Evolutionary conservation across 805 yeast genomes (phyloP), one percentile per base, ranked within the genome.

Genomic region (Candida lessepsii): DNA sequence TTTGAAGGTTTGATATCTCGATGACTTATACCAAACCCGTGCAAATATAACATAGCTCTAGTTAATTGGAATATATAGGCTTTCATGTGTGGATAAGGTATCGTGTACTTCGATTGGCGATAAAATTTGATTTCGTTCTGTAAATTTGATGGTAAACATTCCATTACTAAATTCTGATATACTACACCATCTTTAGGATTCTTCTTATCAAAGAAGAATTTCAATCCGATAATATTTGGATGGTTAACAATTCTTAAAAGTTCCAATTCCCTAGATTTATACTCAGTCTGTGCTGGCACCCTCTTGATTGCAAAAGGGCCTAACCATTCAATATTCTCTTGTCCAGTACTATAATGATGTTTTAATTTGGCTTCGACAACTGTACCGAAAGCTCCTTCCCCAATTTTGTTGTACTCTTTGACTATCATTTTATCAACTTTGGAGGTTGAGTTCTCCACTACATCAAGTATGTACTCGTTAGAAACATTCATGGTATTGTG

Each of bases 361-460:
- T 58, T 58, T 35, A 70, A 64, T 47, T 78, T 76, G 1, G 93
- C 91, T 56, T 84, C 89, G 10, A 83, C 81, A 8, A 86, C 95
- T 2, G 87, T 83, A 27, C 95, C 95, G 55, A 86, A 86, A 4
- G 93, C 93, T 29, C 95, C 95, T 60, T 85, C 87, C 9, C 95
- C 95, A 37, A 86, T 83, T 53, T 80, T 78, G 43, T 81, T 80
- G 56, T 81, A 78, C 53, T 86, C 91, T 49, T 73, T 77, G 16
- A 86, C 75, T 25, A 78, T 64, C 91, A 85, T 85, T 39, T 80
- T 76, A 50, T 71, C 68, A 5, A 75, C 63, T 10, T 62, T 58
- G 32, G 74, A 73, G 2, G 82, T 71, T 40, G 69, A 67, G 56
- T 80, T 82, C 38, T 81, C 76, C 25, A 81, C 76, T 34, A 85